Percentiles rank a stretch among this genome's conserved stretches.
phyloP scores from a whole-genome alignment of 345 rosid species.

The Salix brachista region DNA sequence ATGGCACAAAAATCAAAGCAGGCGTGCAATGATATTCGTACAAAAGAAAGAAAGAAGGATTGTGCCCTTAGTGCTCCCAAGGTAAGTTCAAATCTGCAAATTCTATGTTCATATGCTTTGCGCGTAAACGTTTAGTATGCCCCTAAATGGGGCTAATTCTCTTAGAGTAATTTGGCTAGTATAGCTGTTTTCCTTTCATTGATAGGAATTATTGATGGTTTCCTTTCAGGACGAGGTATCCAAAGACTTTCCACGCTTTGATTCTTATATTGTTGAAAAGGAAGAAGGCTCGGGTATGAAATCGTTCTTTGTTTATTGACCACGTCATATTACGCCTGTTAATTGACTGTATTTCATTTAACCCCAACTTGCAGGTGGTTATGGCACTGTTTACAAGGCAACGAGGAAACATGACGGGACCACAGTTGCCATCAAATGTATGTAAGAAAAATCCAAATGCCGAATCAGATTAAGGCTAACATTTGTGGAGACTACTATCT shows the following conservation, averaged over 20 bases:
- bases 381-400: conserved; percentile 87
- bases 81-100: conserved; percentile 29
- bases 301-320: conserved; percentile 1
- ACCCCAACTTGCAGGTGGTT: conserved; percentile 68
- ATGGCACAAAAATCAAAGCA: conserved; percentile 28
- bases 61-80: conserved; percentile 20
- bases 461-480: neutral
- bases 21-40: conserved; percentile 21
- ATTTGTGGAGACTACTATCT: neutral
- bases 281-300: conserved; percentile 90
- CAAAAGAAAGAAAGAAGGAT: conserved; percentile 41
- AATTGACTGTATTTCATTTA: conserved; percentile 12
- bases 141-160: neutral
- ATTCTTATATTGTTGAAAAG: conserved; percentile 63
- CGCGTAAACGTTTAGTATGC: neutral
- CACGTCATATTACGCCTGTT: neutral
- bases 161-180: neutral
- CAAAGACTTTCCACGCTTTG: conserved; percentile 61
- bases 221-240: conserved; percentile 49
- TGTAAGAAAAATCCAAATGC: neutral
- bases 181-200: neutral
- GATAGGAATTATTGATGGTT: neutral
- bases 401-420: conserved; percentile 62
- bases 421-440: conserved; percentile 90
- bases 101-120: neutral